Evolutionary conservation across 2,329 filamentous ascomycete species (phyloP).

Genomic region (Trichoderma koningii): DNA sequence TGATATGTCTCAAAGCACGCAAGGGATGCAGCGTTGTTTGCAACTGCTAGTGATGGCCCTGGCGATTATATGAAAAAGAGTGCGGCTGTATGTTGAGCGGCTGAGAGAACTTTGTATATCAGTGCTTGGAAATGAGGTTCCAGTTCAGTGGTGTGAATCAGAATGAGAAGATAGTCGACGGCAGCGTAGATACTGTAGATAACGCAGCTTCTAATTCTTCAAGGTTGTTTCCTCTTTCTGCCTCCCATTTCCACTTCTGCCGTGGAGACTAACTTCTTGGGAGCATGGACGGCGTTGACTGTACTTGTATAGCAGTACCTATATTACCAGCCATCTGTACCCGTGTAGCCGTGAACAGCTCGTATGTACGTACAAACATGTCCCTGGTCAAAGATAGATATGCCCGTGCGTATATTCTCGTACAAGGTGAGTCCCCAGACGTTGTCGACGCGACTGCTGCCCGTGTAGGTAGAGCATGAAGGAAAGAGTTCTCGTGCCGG

Average conservation of each 20-base stretch:
- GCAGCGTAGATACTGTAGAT: not conserved
- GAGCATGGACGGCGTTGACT: not conserved
- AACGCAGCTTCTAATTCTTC: not conserved
- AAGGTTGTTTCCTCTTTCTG: not conserved
- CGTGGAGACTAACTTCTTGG: not conserved
- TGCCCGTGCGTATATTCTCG: not conserved
- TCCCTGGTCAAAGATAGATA: not conserved
- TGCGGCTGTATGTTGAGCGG: not conserved
- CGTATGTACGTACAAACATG: not conserved
- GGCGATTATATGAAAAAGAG: not conserved
- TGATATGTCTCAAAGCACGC: constrained; percentile 5
- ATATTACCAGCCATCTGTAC: not conserved
- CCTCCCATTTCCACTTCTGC: constrained; percentile 8
- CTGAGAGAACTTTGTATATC: not conserved
- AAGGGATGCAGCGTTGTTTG: not conserved
- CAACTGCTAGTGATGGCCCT: not conserved
- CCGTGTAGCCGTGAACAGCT: constrained; percentile 1
- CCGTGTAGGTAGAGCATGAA: not conserved
- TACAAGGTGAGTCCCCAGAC: not conserved
- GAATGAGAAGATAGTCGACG: not conserved
- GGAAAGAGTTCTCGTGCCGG: not conserved
- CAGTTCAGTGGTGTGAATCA: not conserved
- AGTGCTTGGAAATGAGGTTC: not conserved
- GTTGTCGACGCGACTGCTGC: not conserved
- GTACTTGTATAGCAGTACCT: not conserved